Conservation (phyloP, 1,284 basidiomycete genomes). For the Puccinia polysora region DNA sequence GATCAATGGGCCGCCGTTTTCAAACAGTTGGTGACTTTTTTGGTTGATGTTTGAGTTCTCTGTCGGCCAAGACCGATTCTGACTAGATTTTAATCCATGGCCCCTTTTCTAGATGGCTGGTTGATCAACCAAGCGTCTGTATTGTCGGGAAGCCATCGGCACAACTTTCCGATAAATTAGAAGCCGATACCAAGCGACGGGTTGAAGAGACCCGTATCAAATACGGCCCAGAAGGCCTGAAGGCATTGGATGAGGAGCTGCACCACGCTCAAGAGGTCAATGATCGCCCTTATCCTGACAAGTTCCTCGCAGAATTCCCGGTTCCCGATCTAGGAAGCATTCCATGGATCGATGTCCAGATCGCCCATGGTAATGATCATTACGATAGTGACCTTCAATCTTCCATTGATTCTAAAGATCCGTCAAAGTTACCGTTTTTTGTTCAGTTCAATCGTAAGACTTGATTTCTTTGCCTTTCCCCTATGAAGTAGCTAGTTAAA, state of each 20-base stretch:
- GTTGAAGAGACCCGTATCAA: conserved; percentile 65
- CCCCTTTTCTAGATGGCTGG: conserved; percentile 64
- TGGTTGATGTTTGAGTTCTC: neutral
- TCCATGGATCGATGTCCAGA: conserved; percentile 90
- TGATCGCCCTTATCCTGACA: conserved; percentile 70
- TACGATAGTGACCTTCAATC: conserved; percentile 56
- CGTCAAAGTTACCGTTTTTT: conserved; percentile 71
- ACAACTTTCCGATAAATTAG: conserved; percentile 72
- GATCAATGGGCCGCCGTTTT: conserved; percentile 77
- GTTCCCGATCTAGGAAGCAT: conserved; percentile 83
- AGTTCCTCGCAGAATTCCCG: conserved; percentile 76
- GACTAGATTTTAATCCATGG: conserved; percentile 39
- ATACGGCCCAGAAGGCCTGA: conserved; percentile 76
- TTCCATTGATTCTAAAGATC: conserved; percentile 67
- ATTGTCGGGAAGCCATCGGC: conserved; percentile 85
- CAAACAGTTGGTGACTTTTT: conserved; percentile 61
- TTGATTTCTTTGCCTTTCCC: conserved; percentile 57
- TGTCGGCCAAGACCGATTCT: conserved; percentile 7
- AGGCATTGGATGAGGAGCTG: conserved; percentile 65
- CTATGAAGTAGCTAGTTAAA: conserved; percentile 60
- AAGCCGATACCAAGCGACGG: conserved; percentile 73
- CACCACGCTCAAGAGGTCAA: conserved; percentile 82
- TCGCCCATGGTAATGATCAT: conserved; percentile 52
- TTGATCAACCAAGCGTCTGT: conserved; percentile 66
- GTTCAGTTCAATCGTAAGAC: conserved; percentile 67